Base-by-base conservation (phyloP, 2,329 filamentous ascomycete genomes). In the Penicillium thymicola region DNA sequence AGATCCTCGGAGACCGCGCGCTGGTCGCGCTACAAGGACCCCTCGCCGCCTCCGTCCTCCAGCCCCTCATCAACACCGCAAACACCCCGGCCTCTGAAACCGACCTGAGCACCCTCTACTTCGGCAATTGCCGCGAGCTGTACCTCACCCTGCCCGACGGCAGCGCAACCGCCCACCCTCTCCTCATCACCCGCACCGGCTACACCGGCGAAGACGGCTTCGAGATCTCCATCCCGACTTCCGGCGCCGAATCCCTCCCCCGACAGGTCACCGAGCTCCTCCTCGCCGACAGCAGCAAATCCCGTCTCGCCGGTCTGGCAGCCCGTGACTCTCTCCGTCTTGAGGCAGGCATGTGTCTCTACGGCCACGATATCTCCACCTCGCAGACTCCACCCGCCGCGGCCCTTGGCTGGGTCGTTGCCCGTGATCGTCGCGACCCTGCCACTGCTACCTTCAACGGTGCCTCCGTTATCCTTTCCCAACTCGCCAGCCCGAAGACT, bases 201-300 rank as follows among this genome's bases (percentile, higher is more conserved):
- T 99, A 99, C 79, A 99, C 94, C 0, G 94, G 94, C 58, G 94
- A 99, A 79, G 94, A 99, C 74, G 94, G 94, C 41, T 99, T 99
- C 76, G 94, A 99, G 78, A 90, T 99, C 69, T 94, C 90, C 40
- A 89, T 97, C 67, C 85, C 88, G 1, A 82, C 84, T 0, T 81
- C 81, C 25, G 83, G 87, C 65, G 85, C 87, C 9, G 52, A 72
- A 8, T 48, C 63, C n/a, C 71, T 78, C 5, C 75, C 76, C 16
- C 65, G 65, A 13, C 70, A 72, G 34, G 82, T 92, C 40, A 87
- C 89, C 5, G 82, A 92, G 72, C 79, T 85, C 25, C 81, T 96
- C 25, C 82, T 96, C 45, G 73, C 81, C 40, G 78, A 83, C 32
- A 79, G 80, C 0, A 87, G 87, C 27, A 84, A 86, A 11, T 79